A percentile compares a stretch with the other conserved stretches of the same genome.
phyloP scores from a whole-genome alignment of 768 basidiomycete species.

The Hericium rajendrae region DNA sequence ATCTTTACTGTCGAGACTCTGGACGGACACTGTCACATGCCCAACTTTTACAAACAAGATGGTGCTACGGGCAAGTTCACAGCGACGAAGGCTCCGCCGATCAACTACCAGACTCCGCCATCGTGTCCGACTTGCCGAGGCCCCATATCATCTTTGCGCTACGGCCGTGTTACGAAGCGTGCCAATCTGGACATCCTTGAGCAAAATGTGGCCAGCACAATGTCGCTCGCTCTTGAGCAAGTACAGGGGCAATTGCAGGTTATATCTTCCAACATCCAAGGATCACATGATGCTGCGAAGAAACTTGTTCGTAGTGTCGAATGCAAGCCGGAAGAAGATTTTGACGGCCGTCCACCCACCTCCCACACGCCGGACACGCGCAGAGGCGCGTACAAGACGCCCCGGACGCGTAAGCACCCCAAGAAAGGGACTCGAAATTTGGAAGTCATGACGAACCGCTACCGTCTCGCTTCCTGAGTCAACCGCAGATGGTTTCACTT shows the following conservation, averaged over 20 bases:
- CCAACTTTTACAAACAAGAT: conserved; percentile 21
- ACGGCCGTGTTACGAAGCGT: conserved; percentile 26
- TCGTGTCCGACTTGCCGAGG: conserved; percentile 27
- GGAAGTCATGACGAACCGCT: conserved; percentile 14
- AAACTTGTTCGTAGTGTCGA: background rate
- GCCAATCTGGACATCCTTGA: conserved; percentile 28
- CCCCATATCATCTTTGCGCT: conserved; percentile 17
- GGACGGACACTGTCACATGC: conserved; percentile 26
- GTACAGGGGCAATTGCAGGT: conserved; percentile 6
- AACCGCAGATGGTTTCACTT: conserved; percentile 6
- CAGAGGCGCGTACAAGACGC: too few species aligned
- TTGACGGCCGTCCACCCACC: too few species aligned
- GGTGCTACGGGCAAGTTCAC: conserved; percentile 14
- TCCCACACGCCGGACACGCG: too few species aligned
- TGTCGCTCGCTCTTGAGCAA: conserved; percentile 17
- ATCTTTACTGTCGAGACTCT: conserved; percentile 31
- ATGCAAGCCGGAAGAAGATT: background rate
- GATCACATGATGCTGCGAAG: conserved; percentile 10
- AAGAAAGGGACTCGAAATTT: background rate
- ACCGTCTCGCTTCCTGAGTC: background rate
- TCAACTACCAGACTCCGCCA: conserved; percentile 22
- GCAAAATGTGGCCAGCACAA: conserved; percentile 25
- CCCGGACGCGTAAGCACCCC: too few species aligned
- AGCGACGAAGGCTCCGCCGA: conserved; percentile 18
- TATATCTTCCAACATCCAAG: conserved; percentile 1